A percentile compares a stretch with the other conserved stretches of the same genome.
These are phyloP conservation scores for Gracilaria gracilis DNA, from an alignment of 23 red algal species.

Conservation along the genomic window DNA sequence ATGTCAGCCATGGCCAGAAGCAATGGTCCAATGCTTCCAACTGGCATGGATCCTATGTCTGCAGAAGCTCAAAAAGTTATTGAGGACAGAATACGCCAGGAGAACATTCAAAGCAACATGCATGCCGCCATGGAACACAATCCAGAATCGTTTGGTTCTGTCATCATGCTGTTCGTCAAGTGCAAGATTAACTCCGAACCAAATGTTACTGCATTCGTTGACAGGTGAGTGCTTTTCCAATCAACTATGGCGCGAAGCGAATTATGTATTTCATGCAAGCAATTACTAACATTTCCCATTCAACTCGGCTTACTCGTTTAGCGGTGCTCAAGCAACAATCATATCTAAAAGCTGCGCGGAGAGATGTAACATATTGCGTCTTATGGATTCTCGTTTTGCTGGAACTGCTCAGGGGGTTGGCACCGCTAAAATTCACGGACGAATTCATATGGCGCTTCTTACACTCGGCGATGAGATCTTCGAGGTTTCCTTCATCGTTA, in stretches of 20 bases:
- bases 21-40: neutral
- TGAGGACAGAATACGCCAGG: conserved; percentile 63
- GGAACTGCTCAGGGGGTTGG: conserved; percentile 91
- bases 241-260: neutral
- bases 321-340: conserved; percentile 94
- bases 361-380: conserved; percentile 75
- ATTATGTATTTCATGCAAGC: neutral
- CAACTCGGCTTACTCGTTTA: neutral
- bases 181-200: conserved; percentile 74
- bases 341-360: conserved; percentile 85
- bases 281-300: conserved; percentile 19
- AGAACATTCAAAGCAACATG: conserved; percentile 79
- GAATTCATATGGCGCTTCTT: conserved; percentile 89
- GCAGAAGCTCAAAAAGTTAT: conserved; percentile 44
- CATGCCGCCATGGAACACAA: conserved; percentile 89
- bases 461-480: conserved; percentile 69
- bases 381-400: conserved; percentile 91
- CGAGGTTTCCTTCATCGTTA: conserved; percentile 86
- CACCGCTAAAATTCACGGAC: conserved; percentile 80
- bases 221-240: conserved; percentile 59
- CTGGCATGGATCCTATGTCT: conserved; percentile 49
- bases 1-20: neutral
- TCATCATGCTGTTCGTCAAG: conserved; percentile 90
- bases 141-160: conserved; percentile 85
- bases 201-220: conserved; percentile 85